A percentile compares a stretch with the other conserved stretches of the same genome.
These are phyloP conservation scores for Clarireedia sp. DNA, from an alignment of 2,329 filamentous ascomycete species.

Conservation along the genomic window DNA sequence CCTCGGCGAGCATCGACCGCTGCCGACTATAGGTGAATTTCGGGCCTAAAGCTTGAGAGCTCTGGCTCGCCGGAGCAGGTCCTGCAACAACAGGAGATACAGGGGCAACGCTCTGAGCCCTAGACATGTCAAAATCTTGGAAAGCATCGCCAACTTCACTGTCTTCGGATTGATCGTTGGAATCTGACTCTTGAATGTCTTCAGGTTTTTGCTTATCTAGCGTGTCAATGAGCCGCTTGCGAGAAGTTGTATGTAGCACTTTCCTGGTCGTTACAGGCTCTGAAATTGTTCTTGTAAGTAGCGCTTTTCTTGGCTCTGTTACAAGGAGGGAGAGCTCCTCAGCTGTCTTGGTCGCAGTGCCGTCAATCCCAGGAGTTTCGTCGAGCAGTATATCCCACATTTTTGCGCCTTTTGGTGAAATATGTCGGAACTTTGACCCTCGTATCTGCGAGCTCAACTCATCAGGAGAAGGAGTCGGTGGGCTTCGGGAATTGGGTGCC, in stretches of 20 bases:
- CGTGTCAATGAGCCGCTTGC: slow-evolving; percentile 29
- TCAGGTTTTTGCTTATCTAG: slow-evolving; percentile 25
- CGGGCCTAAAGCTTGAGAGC: slow-evolving; percentile 23
- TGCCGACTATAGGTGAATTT: slow-evolving; percentile 30
- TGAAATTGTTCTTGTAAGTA: slow-evolving; percentile 6
- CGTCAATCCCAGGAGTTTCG: not conserved
- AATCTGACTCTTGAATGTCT: slow-evolving; percentile 6
- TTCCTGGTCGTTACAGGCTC: slow-evolving; percentile 16
- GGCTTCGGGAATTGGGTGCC: not conserved
- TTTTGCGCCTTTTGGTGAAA: slow-evolving; percentile 22
- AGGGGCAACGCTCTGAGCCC: slow-evolving; percentile 15
- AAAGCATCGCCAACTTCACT: slow-evolving; percentile 7
- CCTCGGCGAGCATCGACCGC: slow-evolving; percentile 29
- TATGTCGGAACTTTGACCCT: not conserved
- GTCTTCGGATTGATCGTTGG: slow-evolving; percentile 7
- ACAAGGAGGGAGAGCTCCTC: slow-evolving; percentile 4
- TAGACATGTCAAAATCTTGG: slow-evolving; percentile 2
- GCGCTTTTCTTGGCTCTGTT: not conserved
- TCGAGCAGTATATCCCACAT: slow-evolving; percentile 17
- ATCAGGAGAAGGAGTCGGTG: not conserved
- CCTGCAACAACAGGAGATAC: slow-evolving; percentile 7
- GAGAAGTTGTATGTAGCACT: slow-evolving; percentile 11
- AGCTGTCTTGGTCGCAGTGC: not conserved
- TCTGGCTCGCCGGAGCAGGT: slow-evolving; percentile 18
- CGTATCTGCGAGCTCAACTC: not conserved